Base-by-base conservation (phyloP, 129 eudicot species). In the Glebionis coronaria region DNA sequence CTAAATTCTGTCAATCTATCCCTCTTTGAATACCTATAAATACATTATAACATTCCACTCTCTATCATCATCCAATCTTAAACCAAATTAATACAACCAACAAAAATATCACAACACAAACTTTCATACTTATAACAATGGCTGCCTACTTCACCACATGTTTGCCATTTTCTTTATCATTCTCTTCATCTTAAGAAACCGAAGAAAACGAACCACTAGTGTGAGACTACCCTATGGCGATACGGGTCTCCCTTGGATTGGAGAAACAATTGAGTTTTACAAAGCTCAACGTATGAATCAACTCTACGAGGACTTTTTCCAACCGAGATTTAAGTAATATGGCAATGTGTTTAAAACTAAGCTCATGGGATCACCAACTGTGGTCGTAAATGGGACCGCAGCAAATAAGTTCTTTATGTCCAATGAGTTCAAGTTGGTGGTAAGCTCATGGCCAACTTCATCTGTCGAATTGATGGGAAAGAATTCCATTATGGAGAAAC, bases 181-280 rank as follows among this genome's bases (percentile, higher is more conserved):
- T 14, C 14, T 57, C 4, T 16, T 57, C 63, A 57, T 27, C 29
- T 57, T 3, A 3, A 57, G 4, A 57, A 57, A 8, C 11, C 12
- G 12, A 1, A 12, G 13, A 57, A 27, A 27, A 25, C 12, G 11
- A 27, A 28, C 44, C 1, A 35, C 3, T 5, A 27, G 27, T 1
- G 42, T 35, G 1, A 35, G 10, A 35, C 5, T 57, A 2, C 63
- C 44, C 3, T 82, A 90, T 0, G 97, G 96, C 63, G 18, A 57
- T 18, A 78, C 83, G 93, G 93, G 93, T 1, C 76, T 85, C 45
- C 97, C 95, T 15, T 87, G 95, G 95, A 79, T 91, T 0, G 97
- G 97, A 0, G 44, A 27, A 57, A 57, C 63, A 27, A 0, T 57
- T 44, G 10, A n/a, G 63, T 57, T 57, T 38, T 57, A 57, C 42